Evolutionary conservation across 1,139 yeast genomes (phyloP), one percentile per base, ranked within the genome.

Genomic region (Candida pseudocylindracea): DNA sequence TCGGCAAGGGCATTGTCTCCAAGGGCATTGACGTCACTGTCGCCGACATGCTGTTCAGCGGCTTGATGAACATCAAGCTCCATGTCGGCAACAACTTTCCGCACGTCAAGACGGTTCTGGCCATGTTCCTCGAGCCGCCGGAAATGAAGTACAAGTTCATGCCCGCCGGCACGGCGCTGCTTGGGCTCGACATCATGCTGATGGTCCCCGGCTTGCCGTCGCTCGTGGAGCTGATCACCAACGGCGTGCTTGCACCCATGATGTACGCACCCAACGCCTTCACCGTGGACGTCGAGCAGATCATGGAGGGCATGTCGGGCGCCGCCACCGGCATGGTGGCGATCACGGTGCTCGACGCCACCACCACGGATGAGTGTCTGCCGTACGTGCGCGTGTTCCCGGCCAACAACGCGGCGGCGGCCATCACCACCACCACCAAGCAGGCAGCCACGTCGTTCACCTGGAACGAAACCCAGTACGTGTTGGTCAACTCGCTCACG

Each of bases 81-180:
- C 64, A 67, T 41, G 59, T 76, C 40, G 62, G 69, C 29, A 63
- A 65, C 33, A 63, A 63, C 42, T 75, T 75, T 49, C 92, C 92
- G 25, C 81, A 75, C 42, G 72, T 78, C 35, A 72, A 71, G 40
- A 53, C 67, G 45, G 79, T 76, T 12, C 70, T 80, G 10, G 56
- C 75, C 35, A 76, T 72, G 41, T 68, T 78, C 43, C 56, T 76
- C 45, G 88, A 76, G 48, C 75, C 85, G 24, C 88, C 91, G 30
- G 58, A 63, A 15, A 73, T 76, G 45, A 85, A 73, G 46, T 76
- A 75, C 48, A 73, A 72, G 13, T 64, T 78, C 54, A 76, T 76
- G 46, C 92, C 92, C n/a, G 75, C 76, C 35, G 88, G 88, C 49
- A 91, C 91, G 53, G 85, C 76, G 46, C 72, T 83, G 12, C 61